A percentile compares a stretch with the other conserved stretches of the same genome.
Conservation (phyloP, 805 yeast species). For the Kuraishia floccosa region DNA sequence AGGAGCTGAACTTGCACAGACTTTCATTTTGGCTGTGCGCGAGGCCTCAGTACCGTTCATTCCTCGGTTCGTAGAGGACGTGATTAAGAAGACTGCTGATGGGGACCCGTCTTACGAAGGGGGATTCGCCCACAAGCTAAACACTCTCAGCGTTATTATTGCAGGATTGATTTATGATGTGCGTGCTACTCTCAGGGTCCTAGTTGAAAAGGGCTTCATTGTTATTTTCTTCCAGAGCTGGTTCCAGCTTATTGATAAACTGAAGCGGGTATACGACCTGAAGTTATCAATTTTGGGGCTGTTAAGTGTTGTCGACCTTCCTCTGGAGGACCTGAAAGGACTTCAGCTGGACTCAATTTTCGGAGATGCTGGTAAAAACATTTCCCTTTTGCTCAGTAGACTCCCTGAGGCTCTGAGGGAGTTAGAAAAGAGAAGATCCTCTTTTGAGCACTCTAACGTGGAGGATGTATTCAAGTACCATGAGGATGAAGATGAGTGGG, state of each 20-base stretch:
- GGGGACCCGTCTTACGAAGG: constrained; percentile 19
- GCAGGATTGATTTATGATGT: constrained; percentile 57
- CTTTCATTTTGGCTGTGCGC: constrained; percentile 48
- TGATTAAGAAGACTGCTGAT: constrained; percentile 25
- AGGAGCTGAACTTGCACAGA: constrained; percentile 56
- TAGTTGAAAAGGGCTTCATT: constrained; percentile 33
- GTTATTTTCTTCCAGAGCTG: constrained; percentile 50
- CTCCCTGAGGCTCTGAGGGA: constrained; percentile 65
- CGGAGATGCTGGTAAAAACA: constrained; percentile 37
- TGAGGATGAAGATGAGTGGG: constrained; percentile 12
- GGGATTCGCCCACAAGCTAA: constrained; percentile 24
- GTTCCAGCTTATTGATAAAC: constrained; percentile 44
- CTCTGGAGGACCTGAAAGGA: constrained; percentile 7
- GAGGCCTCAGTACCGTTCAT: constrained; percentile 31
- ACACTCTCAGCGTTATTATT: constrained; percentile 49
- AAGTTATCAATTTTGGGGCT: constrained; percentile 66
- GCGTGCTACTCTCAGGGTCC: constrained; percentile 31
- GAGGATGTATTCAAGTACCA: constrained; percentile 17
- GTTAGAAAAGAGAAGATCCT: constrained; percentile 52
- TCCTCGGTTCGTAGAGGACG: constrained; percentile 29
- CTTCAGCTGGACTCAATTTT: constrained; percentile 20
- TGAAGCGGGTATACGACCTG: constrained; percentile 69
- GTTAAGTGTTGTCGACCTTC: constrained; percentile 31
- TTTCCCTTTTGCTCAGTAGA: constrained; percentile 41
- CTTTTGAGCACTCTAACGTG: constrained; percentile 23